Percentiles rank a stretch among this genome's conserved stretches.
These are phyloP conservation scores for Lagenaria siceraria DNA, from an alignment of 306 rosid species.

Conservation along the genomic window DNA sequence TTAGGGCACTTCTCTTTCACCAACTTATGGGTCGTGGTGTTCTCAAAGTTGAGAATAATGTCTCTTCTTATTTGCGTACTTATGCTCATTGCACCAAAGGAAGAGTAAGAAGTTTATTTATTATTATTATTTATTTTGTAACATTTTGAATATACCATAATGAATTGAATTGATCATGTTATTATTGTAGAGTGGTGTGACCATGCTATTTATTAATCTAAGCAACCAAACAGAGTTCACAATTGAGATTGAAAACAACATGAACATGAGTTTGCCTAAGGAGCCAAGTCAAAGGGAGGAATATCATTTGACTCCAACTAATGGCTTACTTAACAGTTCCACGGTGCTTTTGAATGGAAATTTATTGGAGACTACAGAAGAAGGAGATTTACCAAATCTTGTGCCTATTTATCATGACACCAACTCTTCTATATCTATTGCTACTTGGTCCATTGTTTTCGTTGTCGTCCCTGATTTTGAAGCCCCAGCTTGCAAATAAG, in stretches of 20 bases:
- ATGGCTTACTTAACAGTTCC: conserved; percentile 28
- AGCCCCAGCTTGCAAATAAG: not conserved
- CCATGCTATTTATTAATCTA: conserved; percentile 9
- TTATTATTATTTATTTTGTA: no score
- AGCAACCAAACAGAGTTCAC: conserved; percentile 14
- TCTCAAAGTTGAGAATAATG: not conserved
- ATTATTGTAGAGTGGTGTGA: conserved; percentile 42
- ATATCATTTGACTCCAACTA: conserved; percentile 50
- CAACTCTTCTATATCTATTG: not conserved
- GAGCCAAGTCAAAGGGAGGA: conserved; percentile 36
- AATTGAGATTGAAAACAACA: conserved; percentile 19
- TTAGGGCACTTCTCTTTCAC: not conserved
- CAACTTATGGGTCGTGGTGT: not conserved
- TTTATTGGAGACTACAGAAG: conserved; percentile 30
- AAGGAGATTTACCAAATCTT: conserved; percentile 46
- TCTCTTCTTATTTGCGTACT: not conserved
- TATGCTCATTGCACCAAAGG: not conserved
- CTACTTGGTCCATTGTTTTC: not conserved
- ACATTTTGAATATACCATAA: no score
- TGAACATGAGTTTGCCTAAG: not conserved
- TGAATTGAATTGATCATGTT: not conserved
- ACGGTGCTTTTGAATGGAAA: conserved; percentile 52
- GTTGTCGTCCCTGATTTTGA: not conserved
- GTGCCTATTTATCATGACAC: not conserved
- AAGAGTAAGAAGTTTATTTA: not conserved